Percentiles rank a stretch among this genome's conserved stretches.
These are phyloP conservation scores for Xylariomycetidae sp. DNA, from an alignment of 2,329 filamentous ascomycete species.

Conservation along the genomic window DNA sequence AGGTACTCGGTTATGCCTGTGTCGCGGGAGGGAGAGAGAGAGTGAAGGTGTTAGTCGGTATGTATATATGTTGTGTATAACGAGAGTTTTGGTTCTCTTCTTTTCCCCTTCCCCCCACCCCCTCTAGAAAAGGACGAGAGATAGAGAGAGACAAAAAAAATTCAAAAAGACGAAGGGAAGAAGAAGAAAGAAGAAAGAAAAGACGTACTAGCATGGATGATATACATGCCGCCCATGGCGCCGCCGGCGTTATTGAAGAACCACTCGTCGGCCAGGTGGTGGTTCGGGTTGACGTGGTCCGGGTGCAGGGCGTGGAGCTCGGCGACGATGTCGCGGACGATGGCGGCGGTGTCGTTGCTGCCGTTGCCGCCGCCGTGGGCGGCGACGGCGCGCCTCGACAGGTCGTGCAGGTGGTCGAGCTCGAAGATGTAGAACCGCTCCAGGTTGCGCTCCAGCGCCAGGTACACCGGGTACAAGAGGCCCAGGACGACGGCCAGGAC, in stretches of 20 bases:
- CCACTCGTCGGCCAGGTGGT: constrained; percentile 75
- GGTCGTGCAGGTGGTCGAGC: constrained; percentile 60
- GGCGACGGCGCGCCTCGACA: constrained; percentile 61
- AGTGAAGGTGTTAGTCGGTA: no score
- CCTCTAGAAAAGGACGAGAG: no score
- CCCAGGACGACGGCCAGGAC: constrained; percentile 50
- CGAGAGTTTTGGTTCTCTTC: no score
- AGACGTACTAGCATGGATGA: constrained; percentile 74
- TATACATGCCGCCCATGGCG: constrained; percentile 88
- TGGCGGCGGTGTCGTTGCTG: constrained; percentile 68
- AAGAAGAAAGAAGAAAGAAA: not conserved
- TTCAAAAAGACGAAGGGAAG: no score
- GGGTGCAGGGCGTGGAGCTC: constrained; percentile 56
- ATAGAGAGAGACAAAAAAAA: no score
- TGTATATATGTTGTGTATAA: no score
- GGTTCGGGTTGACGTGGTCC: constrained; percentile 61
- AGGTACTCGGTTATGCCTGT: constrained; percentile 83
- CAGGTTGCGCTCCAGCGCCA: constrained; percentile 54
- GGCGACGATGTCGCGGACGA: constrained; percentile 65
- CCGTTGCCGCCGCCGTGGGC: no score
- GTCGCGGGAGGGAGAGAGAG: no score
- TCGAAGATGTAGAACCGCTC: constrained; percentile 73
- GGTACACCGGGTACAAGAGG: constrained; percentile 48
- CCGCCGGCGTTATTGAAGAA: constrained; percentile 89
- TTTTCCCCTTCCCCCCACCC: no score